Evolutionary conservation across 2,329 filamentous ascomycete genomes (phyloP).

Genomic region (Dryadomyces quercus-mongolicae): DNA sequence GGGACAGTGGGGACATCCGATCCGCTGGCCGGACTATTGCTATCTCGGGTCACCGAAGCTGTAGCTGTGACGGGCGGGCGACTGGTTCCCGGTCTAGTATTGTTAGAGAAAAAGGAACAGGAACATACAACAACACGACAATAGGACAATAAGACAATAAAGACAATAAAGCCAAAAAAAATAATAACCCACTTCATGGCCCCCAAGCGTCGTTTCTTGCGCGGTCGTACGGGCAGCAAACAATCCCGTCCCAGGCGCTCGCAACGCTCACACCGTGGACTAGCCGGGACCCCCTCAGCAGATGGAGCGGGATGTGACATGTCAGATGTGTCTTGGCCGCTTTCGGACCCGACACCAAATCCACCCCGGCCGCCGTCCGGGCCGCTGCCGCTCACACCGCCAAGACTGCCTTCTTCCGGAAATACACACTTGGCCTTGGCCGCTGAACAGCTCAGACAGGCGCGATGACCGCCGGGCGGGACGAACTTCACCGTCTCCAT

Average conservation of each 20-base stretch:
- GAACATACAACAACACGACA: neutral
- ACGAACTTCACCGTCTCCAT: slow-evolving; percentile 15
- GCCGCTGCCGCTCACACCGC: neutral
- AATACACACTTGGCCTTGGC: slow-evolving; percentile 16
- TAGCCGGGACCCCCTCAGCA: slow-evolving; percentile 6
- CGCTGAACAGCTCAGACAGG: slow-evolving; percentile 14
- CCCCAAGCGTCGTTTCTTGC: slow-evolving; percentile 12
- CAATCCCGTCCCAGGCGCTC: slow-evolving; percentile 12
- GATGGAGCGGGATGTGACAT: neutral
- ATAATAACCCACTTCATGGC: slow-evolving; percentile 6
- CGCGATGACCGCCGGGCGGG: slow-evolving; percentile 14
- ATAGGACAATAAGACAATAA: neutral
- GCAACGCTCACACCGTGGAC: slow-evolving; percentile 11
- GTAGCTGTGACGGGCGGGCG: neutral
- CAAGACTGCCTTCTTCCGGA: slow-evolving; percentile 7
- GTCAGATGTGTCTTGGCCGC: neutral
- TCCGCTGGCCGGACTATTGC: neutral
- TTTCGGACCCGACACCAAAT: neutral
- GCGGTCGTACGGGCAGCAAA: slow-evolving; percentile 10
- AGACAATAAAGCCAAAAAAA: neutral
- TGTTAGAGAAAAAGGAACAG: neutral
- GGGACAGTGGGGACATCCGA: neutral
- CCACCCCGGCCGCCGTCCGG: neutral
- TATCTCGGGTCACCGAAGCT: neutral
- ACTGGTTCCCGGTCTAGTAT: neutral